These are phyloP conservation scores for Alternaria brassicae DNA, from an alignment of 2,329 filamentous ascomycete species.

Conservation along the genomic window DNA sequence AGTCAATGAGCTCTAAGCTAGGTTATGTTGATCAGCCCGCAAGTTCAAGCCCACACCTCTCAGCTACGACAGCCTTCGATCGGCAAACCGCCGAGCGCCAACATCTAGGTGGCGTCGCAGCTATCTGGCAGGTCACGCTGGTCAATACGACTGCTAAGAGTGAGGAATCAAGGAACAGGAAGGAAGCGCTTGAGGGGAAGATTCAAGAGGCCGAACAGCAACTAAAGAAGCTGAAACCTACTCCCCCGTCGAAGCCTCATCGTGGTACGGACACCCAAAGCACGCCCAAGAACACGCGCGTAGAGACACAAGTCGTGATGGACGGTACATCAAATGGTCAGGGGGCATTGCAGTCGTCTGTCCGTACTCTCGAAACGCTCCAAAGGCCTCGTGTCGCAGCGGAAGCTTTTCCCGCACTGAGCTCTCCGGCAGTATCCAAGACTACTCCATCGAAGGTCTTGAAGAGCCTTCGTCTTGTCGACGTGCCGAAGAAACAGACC, in stretches of 20 bases:
- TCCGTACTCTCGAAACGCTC: neutral
- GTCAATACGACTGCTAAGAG: neutral
- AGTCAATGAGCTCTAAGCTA: too few species aligned
- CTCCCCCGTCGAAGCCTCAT: neutral
- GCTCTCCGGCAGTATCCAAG: neutral
- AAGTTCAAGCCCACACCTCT: too few species aligned
- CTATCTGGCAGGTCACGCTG: neutral
- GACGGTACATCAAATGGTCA: neutral
- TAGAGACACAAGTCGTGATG: neutral
- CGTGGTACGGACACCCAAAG: neutral
- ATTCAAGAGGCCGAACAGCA: neutral
- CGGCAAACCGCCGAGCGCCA: neutral
- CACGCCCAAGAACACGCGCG: neutral
- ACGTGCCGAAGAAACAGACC: neutral
- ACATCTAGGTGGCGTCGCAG: neutral
- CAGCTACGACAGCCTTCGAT: neutral
- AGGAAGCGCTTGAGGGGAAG: neutral
- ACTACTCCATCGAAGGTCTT: neutral
- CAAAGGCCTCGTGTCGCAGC: neutral
- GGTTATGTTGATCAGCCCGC: neutral
- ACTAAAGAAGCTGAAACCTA: neutral
- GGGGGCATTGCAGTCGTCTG: neutral
- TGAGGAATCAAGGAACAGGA: neutral
- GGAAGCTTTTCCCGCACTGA: constrained; percentile 1
- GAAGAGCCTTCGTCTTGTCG: constrained; percentile 1